phyloP scores from a whole-genome alignment of 1,139 yeast species.

The Hyphopichia pseudoburtonii region DNA sequence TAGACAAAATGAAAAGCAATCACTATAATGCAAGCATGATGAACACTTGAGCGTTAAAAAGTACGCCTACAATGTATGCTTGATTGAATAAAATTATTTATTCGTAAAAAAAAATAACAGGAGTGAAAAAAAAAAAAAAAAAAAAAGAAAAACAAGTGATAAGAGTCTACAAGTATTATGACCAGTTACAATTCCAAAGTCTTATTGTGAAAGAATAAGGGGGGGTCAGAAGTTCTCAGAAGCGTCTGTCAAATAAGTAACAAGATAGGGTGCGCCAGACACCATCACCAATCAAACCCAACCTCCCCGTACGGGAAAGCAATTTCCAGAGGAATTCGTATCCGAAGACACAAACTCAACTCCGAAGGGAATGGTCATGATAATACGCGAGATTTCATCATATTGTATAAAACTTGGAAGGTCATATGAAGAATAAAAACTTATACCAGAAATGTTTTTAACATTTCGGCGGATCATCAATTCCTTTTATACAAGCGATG shows the following conservation, averaged over 20 bases:
- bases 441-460: conserved; percentile 4
- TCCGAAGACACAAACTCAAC: conserved; percentile 34
- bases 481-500: conserved; percentile 12
- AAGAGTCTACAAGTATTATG: background rate
- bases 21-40: background rate
- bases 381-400: conserved; percentile 63
- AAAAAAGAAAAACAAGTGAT: background rate
- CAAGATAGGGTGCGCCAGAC: conserved; percentile 65
- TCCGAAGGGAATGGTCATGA: conserved; percentile 49
- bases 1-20: background rate
- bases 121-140: background rate
- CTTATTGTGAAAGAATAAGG: background rate
- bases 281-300: conserved; percentile 58
- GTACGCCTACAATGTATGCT: background rate
- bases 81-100: too few relatives aligned
- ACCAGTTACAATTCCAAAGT: conserved; percentile 4
- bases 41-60: conserved; percentile 1
- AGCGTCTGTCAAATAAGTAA: conserved; percentile 49
- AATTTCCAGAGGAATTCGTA: conserved; percentile 38
- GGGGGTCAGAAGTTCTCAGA: conserved; percentile 50
- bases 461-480: background rate
- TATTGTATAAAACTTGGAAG: conserved; percentile 58
- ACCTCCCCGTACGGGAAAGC: conserved; percentile 34
- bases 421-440: conserved; percentile 35
- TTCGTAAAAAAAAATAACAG: too few relatives aligned